Evolutionary conservation across 2,329 filamentous ascomycete genomes (phyloP), one percentile per base, ranked within the genome.

Genomic region (Trichoderma atrobrunneum): DNA sequence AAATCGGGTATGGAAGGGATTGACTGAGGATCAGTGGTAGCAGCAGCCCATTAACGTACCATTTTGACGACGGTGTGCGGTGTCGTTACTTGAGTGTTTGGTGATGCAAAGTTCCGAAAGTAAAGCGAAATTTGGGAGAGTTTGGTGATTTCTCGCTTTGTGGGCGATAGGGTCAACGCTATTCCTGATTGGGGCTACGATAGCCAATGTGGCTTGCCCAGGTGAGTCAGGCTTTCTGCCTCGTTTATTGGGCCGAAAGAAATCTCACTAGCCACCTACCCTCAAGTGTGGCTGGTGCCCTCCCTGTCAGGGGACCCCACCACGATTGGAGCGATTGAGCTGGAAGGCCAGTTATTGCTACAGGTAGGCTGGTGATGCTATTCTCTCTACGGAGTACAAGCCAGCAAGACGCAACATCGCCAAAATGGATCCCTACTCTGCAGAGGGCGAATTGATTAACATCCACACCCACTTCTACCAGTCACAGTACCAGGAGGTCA

Each of bases 401-500:
- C 71, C 61, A 51, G 30, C 65, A 66, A 60, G 30, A 34, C 57
- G 64, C 72, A 61, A 66, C 56, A 59, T 74, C 76, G 76, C 75
- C 78, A 80, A 82, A 75, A 92, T 92, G 90, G 90, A 92, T 81
- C 89, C 90, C 76, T 92, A 90, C 81, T 91, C 89, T 62, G 87
- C 89, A 75, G 90, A 92, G 82, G 90, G 90, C 83, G 90, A 92
- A 84, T 84, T 92, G 77, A 88, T 92, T 81, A 92, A 91, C 83
- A 88, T 92, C 75, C 89, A 91, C 84, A 91, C 89, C 82, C 82
- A 89, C 83, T 92, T 92, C 84, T 87, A 91, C 81, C 89, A 91
- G 82, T 94, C 93, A 80, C 95, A 97, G 86, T 97, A 93, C 87
- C 88, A 93, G 79, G 87, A 91, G 79, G 95, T 97, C 75, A 83